Conservation (phyloP, 139 green algal species). For the Pedinophyceae sp. region DNA sequence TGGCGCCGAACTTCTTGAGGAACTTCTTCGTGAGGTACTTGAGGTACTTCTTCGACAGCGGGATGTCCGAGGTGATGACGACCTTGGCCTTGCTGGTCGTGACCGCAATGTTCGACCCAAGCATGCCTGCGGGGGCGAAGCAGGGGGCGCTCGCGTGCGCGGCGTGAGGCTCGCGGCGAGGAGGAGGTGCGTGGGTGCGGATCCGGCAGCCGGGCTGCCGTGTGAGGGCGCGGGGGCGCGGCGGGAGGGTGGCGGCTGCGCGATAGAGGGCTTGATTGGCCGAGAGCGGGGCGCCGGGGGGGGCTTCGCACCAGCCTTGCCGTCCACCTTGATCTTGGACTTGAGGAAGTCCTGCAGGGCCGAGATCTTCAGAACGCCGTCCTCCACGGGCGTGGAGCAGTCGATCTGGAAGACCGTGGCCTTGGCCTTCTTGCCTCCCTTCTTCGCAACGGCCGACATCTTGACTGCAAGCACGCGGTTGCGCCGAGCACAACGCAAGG, state of each 20-base stretch:
- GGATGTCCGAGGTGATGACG: conserved; percentile 1
- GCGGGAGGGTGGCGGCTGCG: too few species aligned
- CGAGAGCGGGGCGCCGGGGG: too few species aligned
- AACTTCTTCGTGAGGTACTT: conserved; percentile 11
- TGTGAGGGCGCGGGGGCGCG: too few species aligned
- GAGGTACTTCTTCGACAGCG: conserved; percentile 5
- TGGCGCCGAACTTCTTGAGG: conserved; percentile 7
- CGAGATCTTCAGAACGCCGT: neutral
- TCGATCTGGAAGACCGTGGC: neutral
- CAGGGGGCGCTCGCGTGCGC: too few species aligned
- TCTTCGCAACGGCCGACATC: neutral
- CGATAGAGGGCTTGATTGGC: too few species aligned
- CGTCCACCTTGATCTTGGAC: too few species aligned
- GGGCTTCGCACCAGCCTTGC: too few species aligned
- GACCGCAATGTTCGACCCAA: neutral
- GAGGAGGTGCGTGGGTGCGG: too few species aligned
- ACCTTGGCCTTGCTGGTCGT: neutral
- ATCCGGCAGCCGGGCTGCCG: too few species aligned
- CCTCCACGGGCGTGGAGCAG: neutral
- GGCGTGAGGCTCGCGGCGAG: too few species aligned
- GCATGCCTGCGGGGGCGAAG: neutral
- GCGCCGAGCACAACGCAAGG: too few species aligned
- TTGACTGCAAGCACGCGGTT: too few species aligned
- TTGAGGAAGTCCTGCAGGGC: neutral
- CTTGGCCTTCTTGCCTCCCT: neutral